Base-by-base conservation (phyloP, 2,329 filamentous ascomycete genomes). In the Diaporthe nobilis region DNA sequence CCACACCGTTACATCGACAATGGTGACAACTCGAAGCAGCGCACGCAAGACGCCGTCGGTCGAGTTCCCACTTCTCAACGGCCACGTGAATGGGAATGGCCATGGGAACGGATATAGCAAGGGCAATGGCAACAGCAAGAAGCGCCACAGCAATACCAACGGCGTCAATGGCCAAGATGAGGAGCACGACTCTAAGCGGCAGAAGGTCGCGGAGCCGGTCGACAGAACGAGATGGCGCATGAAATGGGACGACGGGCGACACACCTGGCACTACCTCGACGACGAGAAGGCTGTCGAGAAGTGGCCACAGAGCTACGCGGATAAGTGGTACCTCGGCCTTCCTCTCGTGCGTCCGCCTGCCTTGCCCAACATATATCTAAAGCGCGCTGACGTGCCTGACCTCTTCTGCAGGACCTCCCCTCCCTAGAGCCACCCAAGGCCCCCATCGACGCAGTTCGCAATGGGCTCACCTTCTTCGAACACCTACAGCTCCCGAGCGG, bases 181-280 rank as follows among this genome's bases (percentile, higher is more conserved):
- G 55, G 71, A 84, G 58, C 79, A 79, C 61, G 74, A 78, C 20
- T 73, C 82, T 17, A 90, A 90, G 79, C 85, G 84, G 67, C 87
- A 87, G 44, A 87, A 83, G 77, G 82, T 91, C 65, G 85, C 84
- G 61, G 85, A 88, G 53, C 91, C 90, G 81, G 98, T 95, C 6
- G 96, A 99, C 84, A 91, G 91, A 78, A 90, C 91, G 10, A 89
- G 94, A 84, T 99, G 97, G 97, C 91, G 97, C 77, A 86, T 98
- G 82, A 90, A 92, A 77, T 93, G 97, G 81, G 94, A 98, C 76
- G 90, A 91, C 71, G 96, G 97, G 67, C 90, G 94, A 73, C 95
- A 98, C 80, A 98, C 95, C 70, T 99, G 97, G 97, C 94, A 97
- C 81, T 99, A 98, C 82, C 87, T 99, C 4, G 90, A 91, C 13